Conservation (phyloP, 768 basidiomycete species). For the Pisolithus microcarpus region DNA sequence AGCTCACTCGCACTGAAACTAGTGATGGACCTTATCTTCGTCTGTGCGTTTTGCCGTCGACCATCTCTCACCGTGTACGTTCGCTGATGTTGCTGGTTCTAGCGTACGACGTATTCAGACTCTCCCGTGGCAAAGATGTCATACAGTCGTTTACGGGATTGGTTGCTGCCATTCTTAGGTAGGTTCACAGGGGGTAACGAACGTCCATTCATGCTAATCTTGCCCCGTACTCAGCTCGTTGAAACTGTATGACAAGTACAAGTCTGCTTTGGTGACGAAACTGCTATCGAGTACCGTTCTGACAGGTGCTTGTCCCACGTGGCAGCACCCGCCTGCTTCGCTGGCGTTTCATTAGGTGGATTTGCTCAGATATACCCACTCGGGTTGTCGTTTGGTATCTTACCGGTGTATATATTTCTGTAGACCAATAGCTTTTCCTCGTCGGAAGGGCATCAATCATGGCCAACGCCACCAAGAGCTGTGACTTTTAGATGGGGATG, state of each 20-base stretch:
- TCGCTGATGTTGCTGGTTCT: slow-evolving; percentile 5
- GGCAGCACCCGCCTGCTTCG: neutral
- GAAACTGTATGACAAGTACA: slow-evolving; percentile 72
- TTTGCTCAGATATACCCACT: neutral
- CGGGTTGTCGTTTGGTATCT: neutral
- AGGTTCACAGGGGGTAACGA: slow-evolving; percentile 8
- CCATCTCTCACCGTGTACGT: slow-evolving; percentile 14
- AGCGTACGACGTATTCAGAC: slow-evolving; percentile 77
- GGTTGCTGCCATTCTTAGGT: slow-evolving; percentile 70
- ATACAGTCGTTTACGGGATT: slow-evolving; percentile 65
- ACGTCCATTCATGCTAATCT: neutral
- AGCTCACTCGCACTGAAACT: slow-evolving; percentile 63
- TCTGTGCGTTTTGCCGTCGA: slow-evolving; percentile 45
- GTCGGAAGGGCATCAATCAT: neutral
- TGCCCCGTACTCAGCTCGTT: slow-evolving; percentile 41
- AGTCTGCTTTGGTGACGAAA: slow-evolving; percentile 51
- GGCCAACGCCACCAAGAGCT: slow-evolving; percentile 19
- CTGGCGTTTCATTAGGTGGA: too few relatives aligned
- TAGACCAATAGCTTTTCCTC: neutral
- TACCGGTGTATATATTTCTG: neutral
- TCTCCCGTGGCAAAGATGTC: slow-evolving; percentile 53
- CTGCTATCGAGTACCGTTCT: slow-evolving; percentile 15
- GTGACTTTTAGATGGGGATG: slow-evolving; percentile 1
- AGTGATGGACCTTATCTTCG: slow-evolving; percentile 80
- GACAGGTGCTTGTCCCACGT: slow-evolving; percentile 4